Evolutionary conservation across 345 rosid species (phyloP), one percentile per base, ranked within the genome.

Genomic region (Arabis alpina): DNA sequence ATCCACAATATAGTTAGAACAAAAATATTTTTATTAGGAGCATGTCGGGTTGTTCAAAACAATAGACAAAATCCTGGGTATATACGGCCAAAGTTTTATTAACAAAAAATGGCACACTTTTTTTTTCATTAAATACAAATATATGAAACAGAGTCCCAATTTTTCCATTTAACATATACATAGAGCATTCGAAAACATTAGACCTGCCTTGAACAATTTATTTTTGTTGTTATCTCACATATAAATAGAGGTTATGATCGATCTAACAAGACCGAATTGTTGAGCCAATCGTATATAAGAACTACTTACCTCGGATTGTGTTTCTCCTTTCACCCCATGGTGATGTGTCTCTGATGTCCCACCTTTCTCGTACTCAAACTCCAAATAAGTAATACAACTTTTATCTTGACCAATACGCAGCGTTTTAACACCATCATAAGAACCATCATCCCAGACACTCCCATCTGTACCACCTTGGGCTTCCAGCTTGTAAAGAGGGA

Each of bases 391-490:
- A 32, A 72, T 55, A 55, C 76, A 70, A 47, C 2, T 3, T 27
- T 54, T 15, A 72, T 72, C 76, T 64, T 54, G 24, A 47, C 15
- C 6, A 41, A 72, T 25, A 8, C 51, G 64, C 56, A 64, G 5
- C 12, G 41, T 15, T 72, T 72, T 72, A 16, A 72, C 24, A 3
- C 47, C 25, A 0, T 72, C 65, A 4, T 19, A 72, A 12, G 43
- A 30, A 41, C 64, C 64, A 72, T 72, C 76, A 55, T 72, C 76
- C 76, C 76, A 72, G 27, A 28, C 43, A 47, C 15, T 8, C 4
- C 71, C 71, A 4, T 40, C 59, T 25, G 32, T 10, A 47, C 71
- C 76, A 55, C 71, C 71, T 48, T 64, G 76, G 1, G 76, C 70
- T 1, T 64, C 65, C 4, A 72, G 43, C 71, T 64, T 72, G 58